A percentile compares a stretch with the other conserved stretches of the same genome.
These are phyloP conservation scores for Candida buenavistaensis DNA, from an alignment of 1,139 yeast species.

Conservation along the genomic window DNA sequence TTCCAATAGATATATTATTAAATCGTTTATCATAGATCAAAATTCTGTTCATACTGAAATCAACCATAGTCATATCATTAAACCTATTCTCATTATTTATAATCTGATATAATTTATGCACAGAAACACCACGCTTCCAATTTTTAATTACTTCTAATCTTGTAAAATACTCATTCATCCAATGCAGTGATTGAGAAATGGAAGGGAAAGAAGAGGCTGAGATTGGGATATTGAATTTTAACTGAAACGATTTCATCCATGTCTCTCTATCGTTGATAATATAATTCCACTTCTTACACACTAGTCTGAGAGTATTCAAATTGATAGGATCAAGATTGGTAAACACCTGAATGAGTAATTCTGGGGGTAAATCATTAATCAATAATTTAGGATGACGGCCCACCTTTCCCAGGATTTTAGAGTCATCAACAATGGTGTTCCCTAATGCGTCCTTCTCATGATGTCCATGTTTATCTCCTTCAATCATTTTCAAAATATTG, in stretches of 20 bases:
- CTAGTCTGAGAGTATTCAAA: conserved; percentile 47
- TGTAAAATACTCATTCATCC: conserved; percentile 56
- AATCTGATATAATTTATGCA: conserved; percentile 31
- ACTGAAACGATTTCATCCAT: conserved; percentile 59
- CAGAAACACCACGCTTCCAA: conserved; percentile 53
- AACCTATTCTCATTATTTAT: conserved; percentile 28
- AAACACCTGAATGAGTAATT: conserved; percentile 55
- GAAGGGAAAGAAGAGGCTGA: conserved; percentile 65
- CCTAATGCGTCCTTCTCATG: conserved; percentile 1
- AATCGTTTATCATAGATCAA: conserved; percentile 31
- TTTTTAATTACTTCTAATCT: conserved; percentile 42
- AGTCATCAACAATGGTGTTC: conserved; percentile 15
- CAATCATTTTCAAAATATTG: too few species aligned
- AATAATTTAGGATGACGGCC: conserved; percentile 3
- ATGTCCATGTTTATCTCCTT: too few species aligned
- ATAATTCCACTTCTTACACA: conserved; percentile 53
- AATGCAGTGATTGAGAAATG: conserved; percentile 50
- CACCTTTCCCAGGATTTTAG: not conserved
- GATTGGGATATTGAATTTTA: conserved; percentile 40
- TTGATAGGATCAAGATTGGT: conserved; percentile 58
- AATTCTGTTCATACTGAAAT: conserved; percentile 38
- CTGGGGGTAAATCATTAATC: conserved; percentile 53
- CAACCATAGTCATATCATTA: conserved; percentile 30
- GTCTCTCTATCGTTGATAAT: conserved; percentile 57
- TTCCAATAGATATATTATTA: conserved; percentile 41